Percentiles rank a stretch among this genome's conserved stretches.
Conservation (phyloP, 2,329 filamentous ascomycete genomes). For the Teratosphaeria gauchensis region DNA sequence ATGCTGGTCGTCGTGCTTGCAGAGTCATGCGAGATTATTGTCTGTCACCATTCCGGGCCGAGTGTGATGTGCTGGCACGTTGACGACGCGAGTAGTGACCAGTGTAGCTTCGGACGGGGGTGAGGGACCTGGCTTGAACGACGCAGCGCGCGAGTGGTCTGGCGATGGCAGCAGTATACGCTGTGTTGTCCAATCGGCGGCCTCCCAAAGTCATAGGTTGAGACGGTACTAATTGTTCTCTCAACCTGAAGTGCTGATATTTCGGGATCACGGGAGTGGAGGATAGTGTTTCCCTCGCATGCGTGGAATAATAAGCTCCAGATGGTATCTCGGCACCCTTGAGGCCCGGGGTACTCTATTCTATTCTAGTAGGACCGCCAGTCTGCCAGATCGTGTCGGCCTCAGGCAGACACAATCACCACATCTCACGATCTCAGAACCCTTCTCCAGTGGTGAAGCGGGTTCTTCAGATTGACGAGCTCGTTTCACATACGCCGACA, state of each 20-base stretch:
- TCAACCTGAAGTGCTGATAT: neutral
- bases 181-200: neutral
- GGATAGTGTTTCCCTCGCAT: neutral
- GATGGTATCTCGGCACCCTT: neutral
- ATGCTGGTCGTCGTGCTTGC: neutral
- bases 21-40: neutral
- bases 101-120: neutral
- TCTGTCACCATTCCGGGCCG: neutral
- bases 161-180: neutral
- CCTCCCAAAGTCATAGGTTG: neutral
- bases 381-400: neutral
- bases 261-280: neutral
- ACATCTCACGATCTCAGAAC: neutral
- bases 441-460: neutral
- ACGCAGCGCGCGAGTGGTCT: neutral
- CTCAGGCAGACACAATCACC: neutral
- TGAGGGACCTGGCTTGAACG: neutral
- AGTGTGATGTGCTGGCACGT: neutral
- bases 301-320: neutral
- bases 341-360: neutral
- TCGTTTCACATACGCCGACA: neutral
- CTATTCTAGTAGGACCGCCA: neutral
- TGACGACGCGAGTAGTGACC: neutral
- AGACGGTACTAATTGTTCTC: neutral
- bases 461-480: neutral